Percentiles rank a stretch among this genome's conserved stretches.
Evolutionary conservation across 805 yeast species (phyloP).

Genomic region (Yarrowia alimentaria): DNA sequence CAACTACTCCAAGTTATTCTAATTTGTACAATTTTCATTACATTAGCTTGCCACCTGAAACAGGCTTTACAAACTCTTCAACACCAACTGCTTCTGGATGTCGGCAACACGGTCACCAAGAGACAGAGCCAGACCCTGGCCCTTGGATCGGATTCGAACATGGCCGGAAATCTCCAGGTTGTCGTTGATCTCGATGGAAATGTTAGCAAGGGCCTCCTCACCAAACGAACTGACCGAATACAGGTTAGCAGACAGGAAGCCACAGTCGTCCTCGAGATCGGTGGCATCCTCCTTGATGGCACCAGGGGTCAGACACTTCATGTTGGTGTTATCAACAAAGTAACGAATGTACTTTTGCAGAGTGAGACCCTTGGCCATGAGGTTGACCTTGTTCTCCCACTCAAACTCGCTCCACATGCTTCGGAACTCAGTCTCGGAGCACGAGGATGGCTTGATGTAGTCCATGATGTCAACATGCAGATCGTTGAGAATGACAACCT

Average conservation of each 20-base stretch:
- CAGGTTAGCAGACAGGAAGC: constrained; percentile 88
- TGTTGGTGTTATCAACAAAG: constrained; percentile 79
- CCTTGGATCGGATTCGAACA: constrained; percentile 94
- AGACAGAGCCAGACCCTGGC: constrained; percentile 93
- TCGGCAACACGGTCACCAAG: constrained; percentile 89
- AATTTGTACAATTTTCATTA: constrained; percentile 17
- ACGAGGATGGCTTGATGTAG: constrained; percentile 91
- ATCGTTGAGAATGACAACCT: constrained; percentile 88
- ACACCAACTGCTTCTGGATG: constrained; percentile 51
- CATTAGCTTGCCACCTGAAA: constrained; percentile 8
- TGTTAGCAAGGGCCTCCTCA: constrained; percentile 94
- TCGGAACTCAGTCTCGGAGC: constrained; percentile 87
- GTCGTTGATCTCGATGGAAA: constrained; percentile 81
- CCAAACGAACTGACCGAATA: constrained; percentile 93
- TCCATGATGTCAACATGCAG: constrained; percentile 96
- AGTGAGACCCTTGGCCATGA: constrained; percentile 47
- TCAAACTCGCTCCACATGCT: constrained; percentile 99
- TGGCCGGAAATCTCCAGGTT: constrained; percentile 84
- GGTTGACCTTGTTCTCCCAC: constrained; percentile 97
- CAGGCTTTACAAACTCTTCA: constrained; percentile 24
- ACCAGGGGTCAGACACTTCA: constrained; percentile 90
- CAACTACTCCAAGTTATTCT: too few relatives aligned
- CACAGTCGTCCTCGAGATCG: constrained; percentile 53
- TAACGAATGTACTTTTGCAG: constrained; percentile 76
- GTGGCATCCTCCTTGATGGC: constrained; percentile 65